Evolutionary conservation across 2,329 filamentous ascomycete genomes (phyloP).

Genomic region (Alternaria angustiovoidea): DNA sequence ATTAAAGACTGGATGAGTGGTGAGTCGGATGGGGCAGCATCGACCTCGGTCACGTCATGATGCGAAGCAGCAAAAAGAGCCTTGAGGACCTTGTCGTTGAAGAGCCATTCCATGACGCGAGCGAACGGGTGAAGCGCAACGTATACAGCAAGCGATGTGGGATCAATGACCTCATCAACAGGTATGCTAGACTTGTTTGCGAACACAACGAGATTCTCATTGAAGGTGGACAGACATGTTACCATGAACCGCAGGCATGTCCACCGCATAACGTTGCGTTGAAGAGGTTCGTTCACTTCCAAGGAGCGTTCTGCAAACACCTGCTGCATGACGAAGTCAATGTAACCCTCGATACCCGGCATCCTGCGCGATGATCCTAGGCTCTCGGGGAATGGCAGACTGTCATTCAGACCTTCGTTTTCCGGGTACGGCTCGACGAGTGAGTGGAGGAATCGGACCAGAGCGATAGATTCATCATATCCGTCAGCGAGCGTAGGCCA

Average conservation of each 20-base stretch:
- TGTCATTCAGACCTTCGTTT: conserved; percentile 72
- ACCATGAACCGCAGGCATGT: conserved; percentile 85
- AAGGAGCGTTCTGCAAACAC: conserved; percentile 74
- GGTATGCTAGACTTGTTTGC: conserved; percentile 79
- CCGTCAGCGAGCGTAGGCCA: conserved; percentile 77
- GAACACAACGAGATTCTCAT: conserved; percentile 89
- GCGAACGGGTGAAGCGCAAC: conserved; percentile 90
- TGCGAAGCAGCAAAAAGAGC: conserved; percentile 81
- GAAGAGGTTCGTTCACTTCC: conserved; percentile 69
- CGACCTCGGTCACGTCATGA: conserved; percentile 76
- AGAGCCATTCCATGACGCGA: conserved; percentile 97
- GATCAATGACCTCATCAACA: conserved; percentile 77
- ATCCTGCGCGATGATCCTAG: conserved; percentile 79
- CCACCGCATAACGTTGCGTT: conserved; percentile 76
- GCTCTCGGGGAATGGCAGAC: conserved; percentile 84
- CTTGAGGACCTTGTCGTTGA: conserved; percentile 86
- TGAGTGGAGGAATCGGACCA: conserved; percentile 78
- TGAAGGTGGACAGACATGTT: conserved; percentile 83
- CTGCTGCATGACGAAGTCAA: conserved; percentile 87
- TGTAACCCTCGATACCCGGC: conserved; percentile 88
- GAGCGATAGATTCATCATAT: conserved; percentile 86
- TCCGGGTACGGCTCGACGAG: conserved; percentile 73
- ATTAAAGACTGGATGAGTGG: conserved; percentile 82
- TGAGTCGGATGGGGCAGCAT: conserved; percentile 76
- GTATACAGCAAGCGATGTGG: conserved; percentile 80